Conservation (phyloP, 306 rosid genomes). For the Pueraria montana region DNA sequence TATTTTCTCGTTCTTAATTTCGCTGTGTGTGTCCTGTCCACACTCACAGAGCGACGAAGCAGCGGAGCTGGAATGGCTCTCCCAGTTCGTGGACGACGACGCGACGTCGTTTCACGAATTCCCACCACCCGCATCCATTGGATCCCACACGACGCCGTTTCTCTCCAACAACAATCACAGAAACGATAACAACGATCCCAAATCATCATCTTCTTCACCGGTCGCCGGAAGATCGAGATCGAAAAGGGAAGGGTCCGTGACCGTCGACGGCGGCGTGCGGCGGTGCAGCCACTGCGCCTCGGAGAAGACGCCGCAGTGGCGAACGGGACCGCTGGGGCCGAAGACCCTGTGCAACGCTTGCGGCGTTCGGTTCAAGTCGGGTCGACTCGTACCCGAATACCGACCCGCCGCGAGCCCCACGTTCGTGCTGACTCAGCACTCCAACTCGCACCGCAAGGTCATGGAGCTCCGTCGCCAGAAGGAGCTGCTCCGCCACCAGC, state of each 20-base stretch:
- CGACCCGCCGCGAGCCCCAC: slow-evolving; percentile 81
- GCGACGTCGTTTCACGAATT: slow-evolving; percentile 80
- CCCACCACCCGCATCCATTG: slow-evolving; percentile 46
- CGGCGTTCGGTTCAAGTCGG: slow-evolving; percentile 76
- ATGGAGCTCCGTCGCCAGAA: slow-evolving; percentile 74
- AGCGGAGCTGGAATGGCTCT: slow-evolving; percentile 95
- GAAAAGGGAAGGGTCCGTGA: slow-evolving; percentile 49
- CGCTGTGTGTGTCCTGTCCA: too few relatives aligned
- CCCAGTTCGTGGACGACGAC: slow-evolving; percentile 90
- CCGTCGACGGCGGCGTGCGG: not conserved
- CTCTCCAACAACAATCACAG: not conserved
- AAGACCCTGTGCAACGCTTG: slow-evolving; percentile 80
- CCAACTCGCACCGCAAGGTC: slow-evolving; percentile 81
- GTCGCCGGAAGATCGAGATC: slow-evolving; percentile 12
- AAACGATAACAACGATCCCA: not conserved
- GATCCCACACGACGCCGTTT: slow-evolving; percentile 62
- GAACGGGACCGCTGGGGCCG: slow-evolving; percentile 80
- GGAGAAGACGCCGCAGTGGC: slow-evolving; percentile 81
- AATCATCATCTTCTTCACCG: not conserved
- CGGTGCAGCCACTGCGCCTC: slow-evolving; percentile 59
- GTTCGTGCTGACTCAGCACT: slow-evolving; percentile 63
- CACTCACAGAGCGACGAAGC: slow-evolving; percentile 69
- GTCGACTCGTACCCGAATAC: slow-evolving; percentile 73
- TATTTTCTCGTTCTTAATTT: too few relatives aligned
- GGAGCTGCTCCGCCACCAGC: slow-evolving; percentile 56